phyloP scores from a whole-genome alignment of 2,329 filamentous ascomycete species.

The Aspergillus clavatus region DNA sequence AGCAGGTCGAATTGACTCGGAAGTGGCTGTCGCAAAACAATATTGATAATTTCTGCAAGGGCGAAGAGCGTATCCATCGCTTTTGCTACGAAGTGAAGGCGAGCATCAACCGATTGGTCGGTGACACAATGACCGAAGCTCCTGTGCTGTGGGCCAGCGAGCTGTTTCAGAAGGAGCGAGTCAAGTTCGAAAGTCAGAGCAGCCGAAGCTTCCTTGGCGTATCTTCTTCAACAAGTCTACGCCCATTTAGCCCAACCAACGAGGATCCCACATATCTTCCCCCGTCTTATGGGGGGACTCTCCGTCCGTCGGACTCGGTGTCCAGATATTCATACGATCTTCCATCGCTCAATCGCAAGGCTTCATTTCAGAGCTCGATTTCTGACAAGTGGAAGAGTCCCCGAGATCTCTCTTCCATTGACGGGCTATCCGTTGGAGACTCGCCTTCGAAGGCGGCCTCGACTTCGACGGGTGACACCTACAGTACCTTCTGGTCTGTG shows the following conservation, averaged over 20 bases:
- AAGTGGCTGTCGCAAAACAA: conserved; percentile 76
- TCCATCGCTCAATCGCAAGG: conserved; percentile 48
- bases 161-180: conserved; percentile 68
- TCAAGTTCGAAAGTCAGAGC: conserved; percentile 39
- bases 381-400: conserved; percentile 59
- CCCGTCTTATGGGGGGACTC: conserved; percentile 22
- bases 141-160: conserved; percentile 91
- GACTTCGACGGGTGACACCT: conserved; percentile 66
- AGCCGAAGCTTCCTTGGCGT: conserved; percentile 33
- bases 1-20: conserved; percentile 79
- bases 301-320: conserved; percentile 28
- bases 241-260: conserved; percentile 39
- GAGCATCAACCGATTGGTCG: conserved; percentile 79
- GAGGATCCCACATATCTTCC: conserved; percentile 37
- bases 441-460: conserved; percentile 63
- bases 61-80: conserved; percentile 89
- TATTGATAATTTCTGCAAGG: conserved; percentile 89
- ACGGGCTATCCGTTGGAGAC: conserved; percentile 57
- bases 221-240: conserved; percentile 41
- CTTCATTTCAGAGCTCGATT: conserved; percentile 66
- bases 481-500: conserved; percentile 83
- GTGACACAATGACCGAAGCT: conserved; percentile 75
- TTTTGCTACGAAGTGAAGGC: conserved; percentile 87
- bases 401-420: conserved; percentile 56
- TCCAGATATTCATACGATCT: conserved; percentile 31